Evolutionary conservation across 2,329 filamentous ascomycete genomes (phyloP).

Genomic region (Fusarium cyanostomum): DNA sequence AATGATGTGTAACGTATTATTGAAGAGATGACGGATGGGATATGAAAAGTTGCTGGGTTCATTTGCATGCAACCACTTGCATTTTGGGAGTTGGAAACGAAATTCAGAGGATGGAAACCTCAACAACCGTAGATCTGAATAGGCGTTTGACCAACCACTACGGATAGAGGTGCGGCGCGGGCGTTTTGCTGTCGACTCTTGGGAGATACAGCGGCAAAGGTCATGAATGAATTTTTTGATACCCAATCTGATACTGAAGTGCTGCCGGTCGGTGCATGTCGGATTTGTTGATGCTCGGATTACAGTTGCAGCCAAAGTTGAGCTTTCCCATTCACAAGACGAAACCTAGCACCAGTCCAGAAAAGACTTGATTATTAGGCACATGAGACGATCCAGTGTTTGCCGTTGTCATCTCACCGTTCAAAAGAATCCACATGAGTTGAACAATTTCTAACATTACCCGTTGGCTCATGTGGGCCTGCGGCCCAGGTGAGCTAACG

Average conservation of each 20-base stretch:
- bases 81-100: conserved; percentile 30
- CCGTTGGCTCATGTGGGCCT: too few species aligned
- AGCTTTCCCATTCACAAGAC: too few species aligned
- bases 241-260: conserved; percentile 36
- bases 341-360: conserved; percentile 2
- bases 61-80: conserved; percentile 34
- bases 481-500: too few species aligned
- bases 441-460: too few species aligned
- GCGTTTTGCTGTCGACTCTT: conserved; percentile 37
- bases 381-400: neutral
- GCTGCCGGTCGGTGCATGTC: conserved; percentile 32
- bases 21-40: conserved; percentile 32
- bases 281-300: neutral
- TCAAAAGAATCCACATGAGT: too few species aligned
- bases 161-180: conserved; percentile 42
- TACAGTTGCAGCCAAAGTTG: too few species aligned
- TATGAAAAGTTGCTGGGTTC: conserved; percentile 22
- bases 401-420: neutral
- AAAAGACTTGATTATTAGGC: neutral
- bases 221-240: conserved; percentile 41
- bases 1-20: conserved; percentile 47
- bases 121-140: conserved; percentile 41
- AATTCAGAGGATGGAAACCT: conserved; percentile 36
- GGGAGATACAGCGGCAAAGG: conserved; percentile 29
- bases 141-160: conserved; percentile 44